Percentiles rank a stretch among this genome's conserved stretches.
Conservation (phyloP, 306 rosid species). For the Argentina anserina region DNA sequence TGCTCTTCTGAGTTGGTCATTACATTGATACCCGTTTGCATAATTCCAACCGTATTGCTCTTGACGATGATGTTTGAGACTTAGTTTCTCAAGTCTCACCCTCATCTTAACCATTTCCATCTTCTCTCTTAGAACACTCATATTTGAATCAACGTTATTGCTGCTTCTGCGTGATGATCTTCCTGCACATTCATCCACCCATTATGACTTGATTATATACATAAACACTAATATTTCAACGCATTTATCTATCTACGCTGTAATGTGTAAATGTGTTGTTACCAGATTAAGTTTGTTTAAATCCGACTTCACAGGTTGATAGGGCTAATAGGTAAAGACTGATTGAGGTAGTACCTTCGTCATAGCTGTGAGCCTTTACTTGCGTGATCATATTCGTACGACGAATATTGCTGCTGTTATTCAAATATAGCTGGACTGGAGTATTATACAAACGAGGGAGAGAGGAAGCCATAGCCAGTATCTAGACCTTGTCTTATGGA, state of each 20-base stretch:
- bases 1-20: constrained; percentile 7
- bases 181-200: constrained; percentile 18
- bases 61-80: constrained; percentile 2
- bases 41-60: constrained; percentile 51
- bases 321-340: too few relatives aligned
- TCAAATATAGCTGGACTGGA: not conserved
- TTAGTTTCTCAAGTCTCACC: constrained; percentile 50
- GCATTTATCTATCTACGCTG: not conserved
- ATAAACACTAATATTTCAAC: not conserved
- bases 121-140: constrained; percentile 45
- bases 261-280: not conserved
- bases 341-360: not conserved
- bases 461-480: not conserved
- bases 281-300: too few relatives aligned
- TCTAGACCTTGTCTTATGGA: not conserved
- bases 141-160: constrained; percentile 45
- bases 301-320: too few relatives aligned
- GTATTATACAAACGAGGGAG: not conserved
- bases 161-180: constrained; percentile 17
- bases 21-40: not conserved
- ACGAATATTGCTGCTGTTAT: not conserved
- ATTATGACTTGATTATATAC: not conserved
- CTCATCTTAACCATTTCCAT: constrained; percentile 45
- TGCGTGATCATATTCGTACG: not conserved
- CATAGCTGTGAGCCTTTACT: not conserved